Evolutionary conservation across 345 rosid species (phyloP).

Genomic region (Arabis alpina): DNA sequence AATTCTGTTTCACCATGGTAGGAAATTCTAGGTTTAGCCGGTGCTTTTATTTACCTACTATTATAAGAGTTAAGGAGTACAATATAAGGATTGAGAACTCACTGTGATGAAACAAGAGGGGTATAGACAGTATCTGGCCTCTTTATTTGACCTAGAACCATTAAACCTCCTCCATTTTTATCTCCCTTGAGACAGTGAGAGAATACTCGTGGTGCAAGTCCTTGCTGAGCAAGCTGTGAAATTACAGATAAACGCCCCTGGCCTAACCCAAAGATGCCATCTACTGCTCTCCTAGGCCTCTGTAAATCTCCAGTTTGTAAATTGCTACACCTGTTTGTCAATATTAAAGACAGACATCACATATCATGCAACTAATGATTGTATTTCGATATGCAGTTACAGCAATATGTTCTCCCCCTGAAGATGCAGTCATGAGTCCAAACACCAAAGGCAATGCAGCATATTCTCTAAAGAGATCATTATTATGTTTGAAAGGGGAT

Average conservation of each 20-base stretch:
- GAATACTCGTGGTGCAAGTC: conserved; percentile 75
- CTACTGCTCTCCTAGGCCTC: conserved; percentile 82
- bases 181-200: conserved; percentile 93
- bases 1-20: conserved; percentile 3
- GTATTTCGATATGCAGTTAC: not conserved
- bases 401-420: not conserved
- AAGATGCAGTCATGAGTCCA: conserved; percentile 3
- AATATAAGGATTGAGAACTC: conserved; percentile 41
- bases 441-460: conserved; percentile 12
- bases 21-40: not conserved
- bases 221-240: conserved; percentile 82
- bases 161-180: conserved; percentile 76
- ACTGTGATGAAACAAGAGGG: conserved; percentile 87
- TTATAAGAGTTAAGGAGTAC: not conserved
- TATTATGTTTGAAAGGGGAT: not conserved
- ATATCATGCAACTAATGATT: conserved; percentile 11
- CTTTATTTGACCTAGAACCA: conserved; percentile 92
- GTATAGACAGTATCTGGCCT: conserved; percentile 90
- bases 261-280: conserved; percentile 96
- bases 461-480: conserved; percentile 1
- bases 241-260: conserved; percentile 81
- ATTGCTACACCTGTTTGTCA: conserved; percentile 75
- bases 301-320: conserved; percentile 76
- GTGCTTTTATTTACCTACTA: not conserved
- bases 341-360: conserved; percentile 28